Percentiles rank a stretch among this genome's conserved stretches.
Evolutionary conservation across 495 filamentous ascomycete genomes (phyloP).

Genomic region (Penicillium canescens): DNA sequence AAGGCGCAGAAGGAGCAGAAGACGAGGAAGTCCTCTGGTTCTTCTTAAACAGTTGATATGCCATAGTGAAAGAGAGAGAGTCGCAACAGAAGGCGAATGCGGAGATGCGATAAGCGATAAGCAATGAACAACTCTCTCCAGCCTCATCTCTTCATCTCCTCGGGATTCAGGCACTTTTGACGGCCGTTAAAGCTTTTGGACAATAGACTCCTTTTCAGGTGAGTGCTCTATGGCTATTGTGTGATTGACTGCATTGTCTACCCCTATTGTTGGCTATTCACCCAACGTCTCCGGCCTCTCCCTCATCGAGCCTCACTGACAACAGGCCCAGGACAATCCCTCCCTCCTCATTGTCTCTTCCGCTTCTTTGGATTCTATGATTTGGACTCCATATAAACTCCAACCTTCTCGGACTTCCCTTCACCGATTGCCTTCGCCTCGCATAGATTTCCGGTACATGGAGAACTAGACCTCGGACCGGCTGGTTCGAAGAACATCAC

Average conservation of each 20-base stretch:
- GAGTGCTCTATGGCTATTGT: constrained; percentile 1
- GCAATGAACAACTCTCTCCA: constrained; percentile 25
- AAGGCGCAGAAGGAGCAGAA: constrained; percentile 29
- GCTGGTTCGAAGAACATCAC: constrained; percentile 21
- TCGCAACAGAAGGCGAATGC: constrained; percentile 21
- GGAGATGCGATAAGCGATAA: constrained; percentile 49
- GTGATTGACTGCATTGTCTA: background rate
- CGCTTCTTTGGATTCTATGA: background rate
- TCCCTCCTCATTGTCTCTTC: background rate
- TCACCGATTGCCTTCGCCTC: constrained; percentile 20
- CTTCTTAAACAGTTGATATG: constrained; percentile 45
- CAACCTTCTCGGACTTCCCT: constrained; percentile 13
- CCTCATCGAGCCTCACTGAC: constrained; percentile 7
- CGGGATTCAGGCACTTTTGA: background rate
- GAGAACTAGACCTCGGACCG: constrained; percentile 25
- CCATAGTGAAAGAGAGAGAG: constrained; percentile 27
- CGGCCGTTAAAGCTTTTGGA: too few relatives aligned
- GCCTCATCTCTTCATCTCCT: constrained; percentile 9
- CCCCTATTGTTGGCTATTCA: constrained; percentile 7
- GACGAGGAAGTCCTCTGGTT: constrained; percentile 23
- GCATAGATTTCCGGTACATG: constrained; percentile 31
- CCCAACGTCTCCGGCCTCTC: background rate
- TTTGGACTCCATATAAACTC: constrained; percentile 10
- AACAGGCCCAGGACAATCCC: constrained; percentile 2
- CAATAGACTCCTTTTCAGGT: constrained; percentile 17